Base-by-base conservation (phyloP, 177 flowering plant genomes). In the Vitis hybrid region DNA sequence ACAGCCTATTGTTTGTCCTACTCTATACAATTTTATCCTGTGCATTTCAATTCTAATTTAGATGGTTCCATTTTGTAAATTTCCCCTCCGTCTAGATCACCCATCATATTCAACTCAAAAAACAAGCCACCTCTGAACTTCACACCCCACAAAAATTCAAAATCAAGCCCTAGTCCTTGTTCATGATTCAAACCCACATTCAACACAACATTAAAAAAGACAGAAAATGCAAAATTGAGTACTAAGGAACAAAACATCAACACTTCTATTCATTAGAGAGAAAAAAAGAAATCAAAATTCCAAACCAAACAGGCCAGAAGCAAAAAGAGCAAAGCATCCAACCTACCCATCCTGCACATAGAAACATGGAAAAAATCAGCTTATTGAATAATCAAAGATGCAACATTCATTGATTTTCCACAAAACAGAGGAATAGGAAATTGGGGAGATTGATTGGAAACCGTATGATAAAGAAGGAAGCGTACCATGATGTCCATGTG, bases 401-500 rank as follows among this genome's bases (percentile, higher is more conserved):
- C 22, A 63, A 28, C 8, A 38, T 38, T 38, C 7, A 38, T 38
- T 38, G 19, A 59, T n/a, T 11, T 12, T 20, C 8, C 58, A 11
- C 9, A 62, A 24, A 1, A n/a, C 10, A 13, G 50, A 59, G 19
- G 7, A 2, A 53, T 24, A 9, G 51, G 44, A 3, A 18, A 50
- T 53, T 15, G 59, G 31, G 52, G 54, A 56, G 47, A 67, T 9
- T 31, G 20, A 72, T 18, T 11, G 28, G 62, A 15, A 59, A 15
- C 47, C 47, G 9, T 6, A 59, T 15, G 19, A 59, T 22, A n/a
- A 19, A 38, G 38, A 51, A 47, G 14, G 14, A 31, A 44, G 11
- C 2, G 56, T 80, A 94, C 98, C 99, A 95, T 95, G 82, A 95
- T 89, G 81, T 94, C 99, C 99, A 95, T 95, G 85, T 95, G 99